phyloP scores from a whole-genome alignment of 2,329 filamentous ascomycete genomes.

The Ploettnerulaceae sp. region DNA sequence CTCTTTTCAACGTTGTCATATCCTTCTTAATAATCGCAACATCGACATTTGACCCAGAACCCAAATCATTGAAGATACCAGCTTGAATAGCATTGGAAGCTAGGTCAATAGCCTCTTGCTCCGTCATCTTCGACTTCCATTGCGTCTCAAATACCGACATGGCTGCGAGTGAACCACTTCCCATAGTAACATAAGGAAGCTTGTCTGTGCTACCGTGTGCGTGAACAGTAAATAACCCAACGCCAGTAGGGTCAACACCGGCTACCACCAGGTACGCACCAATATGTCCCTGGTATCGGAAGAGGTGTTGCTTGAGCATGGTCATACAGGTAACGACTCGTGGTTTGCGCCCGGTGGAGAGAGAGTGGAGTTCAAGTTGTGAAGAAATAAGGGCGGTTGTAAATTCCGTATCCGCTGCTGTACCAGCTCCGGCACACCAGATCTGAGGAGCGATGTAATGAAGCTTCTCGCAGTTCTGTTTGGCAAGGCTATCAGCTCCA shows the following conservation, averaged over 20 bases:
- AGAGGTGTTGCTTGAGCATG: constrained; percentile 98
- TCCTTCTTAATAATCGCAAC: constrained; percentile 92
- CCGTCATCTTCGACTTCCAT: constrained; percentile 76
- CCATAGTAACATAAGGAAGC: constrained; percentile 99
- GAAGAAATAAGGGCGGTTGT: constrained; percentile 98
- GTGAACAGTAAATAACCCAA: constrained; percentile 95
- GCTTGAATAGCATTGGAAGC: constrained; percentile 85
- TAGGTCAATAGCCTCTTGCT: constrained; percentile 77
- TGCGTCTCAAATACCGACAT: constrained; percentile 98
- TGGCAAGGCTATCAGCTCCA: neutral
- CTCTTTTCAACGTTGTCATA: constrained; percentile 89
- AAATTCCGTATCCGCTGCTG: constrained; percentile 97
- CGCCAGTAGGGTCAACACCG: constrained; percentile 91
- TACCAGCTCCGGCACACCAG: constrained; percentile 98
- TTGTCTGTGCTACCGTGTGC: constrained; percentile 98
- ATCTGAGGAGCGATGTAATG: constrained; percentile 99
- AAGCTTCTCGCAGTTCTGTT: constrained; percentile 95
- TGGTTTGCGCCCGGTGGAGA: constrained; percentile 93
- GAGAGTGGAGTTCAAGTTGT: constrained; percentile 93
- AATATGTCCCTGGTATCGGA: constrained; percentile 96
- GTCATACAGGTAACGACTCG: constrained; percentile 99
- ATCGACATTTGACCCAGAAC: constrained; percentile 95
- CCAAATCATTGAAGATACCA: constrained; percentile 98
- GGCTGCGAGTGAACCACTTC: constrained; percentile 87
- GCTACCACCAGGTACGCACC: constrained; percentile 97